phyloP scores from a whole-genome alignment of 441 rosid species.

The Pelargonium cotyledonis region DNA sequence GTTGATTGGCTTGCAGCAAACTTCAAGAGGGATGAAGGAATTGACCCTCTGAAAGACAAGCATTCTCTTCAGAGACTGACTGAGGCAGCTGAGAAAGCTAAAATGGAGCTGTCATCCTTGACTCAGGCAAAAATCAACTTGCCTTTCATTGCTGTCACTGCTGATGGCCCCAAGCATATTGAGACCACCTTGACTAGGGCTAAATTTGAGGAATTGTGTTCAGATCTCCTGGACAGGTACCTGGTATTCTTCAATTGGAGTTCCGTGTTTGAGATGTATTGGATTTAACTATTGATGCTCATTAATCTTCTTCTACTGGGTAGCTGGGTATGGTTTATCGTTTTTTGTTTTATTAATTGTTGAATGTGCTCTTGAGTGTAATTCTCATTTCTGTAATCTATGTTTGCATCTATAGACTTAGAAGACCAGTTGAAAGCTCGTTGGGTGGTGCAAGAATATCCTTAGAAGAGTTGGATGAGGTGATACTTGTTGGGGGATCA shows the following conservation, averaged over 20 bases:
- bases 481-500: constrained; percentile 96
- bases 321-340: no score
- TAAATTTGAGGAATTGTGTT: constrained; percentile 84
- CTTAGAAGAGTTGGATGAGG: constrained; percentile 76
- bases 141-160: constrained; percentile 92
- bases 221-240: constrained; percentile 84
- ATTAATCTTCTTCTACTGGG: no score
- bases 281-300: no score
- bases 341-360: no score
- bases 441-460: constrained; percentile 77
- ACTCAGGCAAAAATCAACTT: constrained; percentile 79
- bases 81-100: constrained; percentile 95
- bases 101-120: constrained; percentile 86
- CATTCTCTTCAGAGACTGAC: constrained; percentile 94
- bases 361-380: neutral
- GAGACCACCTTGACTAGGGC: constrained; percentile 85
- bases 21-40: constrained; percentile 85
- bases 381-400: constrained; percentile 5
- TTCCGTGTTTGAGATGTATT: no score
- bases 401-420: constrained; percentile 40
- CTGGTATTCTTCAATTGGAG: neutral
- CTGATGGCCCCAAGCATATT: constrained; percentile 95
- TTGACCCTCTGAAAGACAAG: constrained; percentile 87
- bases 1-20: constrained; percentile 83
- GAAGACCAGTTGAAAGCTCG: constrained; percentile 72